Conservation (phyloP, 768 basidiomycete genomes). For the Coprinopsis marcescibilis region DNA sequence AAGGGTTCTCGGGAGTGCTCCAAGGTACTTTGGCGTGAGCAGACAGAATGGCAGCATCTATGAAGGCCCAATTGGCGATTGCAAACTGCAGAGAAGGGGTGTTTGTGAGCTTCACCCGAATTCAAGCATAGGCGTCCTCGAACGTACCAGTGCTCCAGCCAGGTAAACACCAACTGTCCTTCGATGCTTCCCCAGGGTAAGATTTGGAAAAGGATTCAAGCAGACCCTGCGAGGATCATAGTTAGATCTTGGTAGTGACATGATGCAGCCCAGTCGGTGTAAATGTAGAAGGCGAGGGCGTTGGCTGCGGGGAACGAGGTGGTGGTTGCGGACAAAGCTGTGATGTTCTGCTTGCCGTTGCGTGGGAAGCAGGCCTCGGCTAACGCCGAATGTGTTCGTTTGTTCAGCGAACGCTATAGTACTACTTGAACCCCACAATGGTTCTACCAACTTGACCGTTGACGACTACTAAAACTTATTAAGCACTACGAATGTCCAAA, state of each 20-base stretch:
- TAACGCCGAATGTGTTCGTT: no score
- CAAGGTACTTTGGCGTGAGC: conserved; percentile 77
- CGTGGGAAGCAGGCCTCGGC: conserved; percentile 2
- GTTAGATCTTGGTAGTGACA: conserved; percentile 64
- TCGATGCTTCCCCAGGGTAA: conserved; percentile 70
- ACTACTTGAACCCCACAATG: no score
- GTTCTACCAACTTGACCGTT: no score
- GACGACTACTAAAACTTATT: no score
- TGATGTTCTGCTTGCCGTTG: conserved; percentile 13
- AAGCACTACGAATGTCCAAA: no score
- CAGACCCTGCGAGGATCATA: conserved; percentile 89
- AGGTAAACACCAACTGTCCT: conserved; percentile 85
- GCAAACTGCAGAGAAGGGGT: no score
- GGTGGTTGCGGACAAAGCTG: conserved; percentile 11
- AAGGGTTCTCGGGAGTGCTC: conserved; percentile 50
- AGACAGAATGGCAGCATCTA: conserved; percentile 89
- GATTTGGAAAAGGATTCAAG: conserved; percentile 77
- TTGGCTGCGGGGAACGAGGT: conserved; percentile 17
- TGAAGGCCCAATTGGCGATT: conserved; percentile 89
- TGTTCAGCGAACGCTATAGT: no score
- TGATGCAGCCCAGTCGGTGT: conserved; percentile 18
- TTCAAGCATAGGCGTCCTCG: neutral
- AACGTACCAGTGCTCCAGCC: conserved; percentile 84
- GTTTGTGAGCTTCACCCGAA: no score
- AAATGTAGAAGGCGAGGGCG: conserved; percentile 10